phyloP scores from a whole-genome alignment of 768 basidiomycete genomes.

The Xerocomus brunneocitrinus region DNA sequence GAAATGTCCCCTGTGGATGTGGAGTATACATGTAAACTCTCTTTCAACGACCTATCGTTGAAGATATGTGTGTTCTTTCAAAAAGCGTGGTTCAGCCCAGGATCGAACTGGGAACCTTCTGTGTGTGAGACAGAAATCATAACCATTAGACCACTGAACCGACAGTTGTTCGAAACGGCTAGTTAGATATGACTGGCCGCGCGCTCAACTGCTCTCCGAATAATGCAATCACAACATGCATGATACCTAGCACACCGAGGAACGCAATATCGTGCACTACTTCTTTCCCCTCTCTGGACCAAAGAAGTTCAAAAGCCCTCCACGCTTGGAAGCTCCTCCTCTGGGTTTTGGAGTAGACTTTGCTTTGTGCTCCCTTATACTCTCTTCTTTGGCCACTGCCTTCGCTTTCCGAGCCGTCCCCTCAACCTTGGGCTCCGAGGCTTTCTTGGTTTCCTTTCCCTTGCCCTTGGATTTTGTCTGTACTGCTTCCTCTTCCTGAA shows the following conservation, averaged over 20 bases:
- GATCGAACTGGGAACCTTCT: slow-evolving; percentile 48
- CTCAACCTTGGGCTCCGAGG: slow-evolving; percentile 12
- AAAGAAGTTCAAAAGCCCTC: slow-evolving; percentile 31
- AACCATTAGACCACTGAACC: slow-evolving; percentile 46
- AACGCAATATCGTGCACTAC: slow-evolving; percentile 3
- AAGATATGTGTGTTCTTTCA: neutral
- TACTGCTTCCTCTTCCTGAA: slow-evolving; percentile 47
- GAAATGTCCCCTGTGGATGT: no score
- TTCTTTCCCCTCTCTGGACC: slow-evolving; percentile 29
- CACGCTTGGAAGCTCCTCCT: slow-evolving; percentile 23
- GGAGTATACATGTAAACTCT: no score
- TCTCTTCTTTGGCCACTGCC: slow-evolving; percentile 11
- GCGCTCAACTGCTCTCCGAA: no score
- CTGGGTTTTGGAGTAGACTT: slow-evolving; percentile 15
- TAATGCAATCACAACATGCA: no score
- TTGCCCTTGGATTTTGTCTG: slow-evolving; percentile 18
- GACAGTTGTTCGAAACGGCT: no score
- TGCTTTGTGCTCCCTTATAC: slow-evolving; percentile 12
- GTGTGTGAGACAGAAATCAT: slow-evolving; percentile 49
- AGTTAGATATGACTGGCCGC: no score
- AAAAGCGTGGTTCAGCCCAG: slow-evolving; percentile 38
- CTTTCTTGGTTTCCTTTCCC: slow-evolving; percentile 17
- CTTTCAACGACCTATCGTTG: no score
- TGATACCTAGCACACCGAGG: no score
- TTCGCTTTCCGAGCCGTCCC: slow-evolving; percentile 11